Base-by-base conservation (phyloP, 2,329 filamentous ascomycete genomes). In the Claviceps cyperi region DNA sequence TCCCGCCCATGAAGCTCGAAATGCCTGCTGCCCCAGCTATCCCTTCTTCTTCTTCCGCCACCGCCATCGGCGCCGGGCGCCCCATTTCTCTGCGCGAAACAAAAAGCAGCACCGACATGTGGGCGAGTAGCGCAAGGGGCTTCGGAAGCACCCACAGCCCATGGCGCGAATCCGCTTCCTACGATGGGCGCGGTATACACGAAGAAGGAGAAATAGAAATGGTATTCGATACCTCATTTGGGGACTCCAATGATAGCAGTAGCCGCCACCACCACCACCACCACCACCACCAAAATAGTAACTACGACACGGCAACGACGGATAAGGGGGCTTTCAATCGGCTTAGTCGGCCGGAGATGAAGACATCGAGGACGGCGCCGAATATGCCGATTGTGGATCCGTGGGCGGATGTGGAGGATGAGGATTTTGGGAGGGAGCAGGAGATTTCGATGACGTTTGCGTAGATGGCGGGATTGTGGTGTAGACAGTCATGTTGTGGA, bases 1-100 rank as follows among this genome's bases (percentile, higher is more conserved):
- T 96, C 22, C 90, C 91, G 44, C 87, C 90, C 0, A 94, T 96
- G 77, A 92, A 88, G 63, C 76, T 96, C 51, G 78, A 84, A 53
- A 58, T 83, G 35, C 60, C 66, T 32, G 5, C 59, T 66, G 5
- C 59, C 66, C 1, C 28, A 32, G 9, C 28, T 11, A 11, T 32
- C 11, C 28, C 55, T 4, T 55, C 58, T 15, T 56, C 40, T 11
- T 43, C 40, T 2, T 43, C 40, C n/a, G 5, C 22, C 6, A 13
- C 28, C 60, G 15, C 46, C 53, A 4, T 55, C 57, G n/a, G 55
- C 61, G 6, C 53, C 56, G 3, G 36, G 41, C n/a, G 54, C 52
- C 5, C 19, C 21, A 43, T 43, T 3, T 45, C 55, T 5, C 57
- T 75, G 19, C 68, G 71, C 46, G 70, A 70, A 57, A 71, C 70